phyloP scores from a whole-genome alignment of 208 protist species.

The Zelonia costaricensis region DNA sequence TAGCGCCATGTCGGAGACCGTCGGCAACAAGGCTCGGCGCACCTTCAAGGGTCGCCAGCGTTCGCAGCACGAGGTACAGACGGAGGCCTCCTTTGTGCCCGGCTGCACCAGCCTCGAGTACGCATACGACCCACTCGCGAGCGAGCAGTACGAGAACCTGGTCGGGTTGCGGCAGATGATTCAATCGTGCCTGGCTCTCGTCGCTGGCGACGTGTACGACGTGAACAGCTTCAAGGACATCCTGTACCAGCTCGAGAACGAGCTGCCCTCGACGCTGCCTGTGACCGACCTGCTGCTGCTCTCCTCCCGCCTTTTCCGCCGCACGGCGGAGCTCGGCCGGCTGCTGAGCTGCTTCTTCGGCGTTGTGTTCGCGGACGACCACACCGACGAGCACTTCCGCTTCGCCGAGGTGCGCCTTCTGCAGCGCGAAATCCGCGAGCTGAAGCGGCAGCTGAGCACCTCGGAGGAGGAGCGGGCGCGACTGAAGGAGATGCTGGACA shows the following conservation, averaged over 20 bases:
- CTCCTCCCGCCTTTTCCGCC: constrained; percentile 87
- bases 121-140: constrained; percentile 59
- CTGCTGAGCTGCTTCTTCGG: constrained; percentile 88
- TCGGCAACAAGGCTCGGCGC: constrained; percentile 6
- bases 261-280: constrained; percentile 68
- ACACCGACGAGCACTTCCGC: constrained; percentile 87
- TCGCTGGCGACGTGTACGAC: constrained; percentile 86
- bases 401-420: constrained; percentile 87
- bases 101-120: constrained; percentile 48
- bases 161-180: constrained; percentile 71
- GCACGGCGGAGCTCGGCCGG: constrained; percentile 72
- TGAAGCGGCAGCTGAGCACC: constrained; percentile 57
- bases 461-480: constrained; percentile 62
- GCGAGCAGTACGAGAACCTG: constrained; percentile 78
- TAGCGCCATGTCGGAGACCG: neutral
- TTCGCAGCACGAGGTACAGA: constrained; percentile 62
- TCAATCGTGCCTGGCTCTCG: constrained; percentile 59
- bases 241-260: constrained; percentile 75
- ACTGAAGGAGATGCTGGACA: constrained; percentile 78
- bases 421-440: constrained; percentile 64
- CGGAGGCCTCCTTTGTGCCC: constrained; percentile 78
- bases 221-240: constrained; percentile 90
- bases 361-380: constrained; percentile 84
- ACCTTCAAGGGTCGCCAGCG: constrained; percentile 32
- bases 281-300: constrained; percentile 88